A percentile compares a stretch with the other conserved stretches of the same genome.
phyloP scores from a whole-genome alignment of 306 rosid species.

The Begonia fuchsioides region DNA sequence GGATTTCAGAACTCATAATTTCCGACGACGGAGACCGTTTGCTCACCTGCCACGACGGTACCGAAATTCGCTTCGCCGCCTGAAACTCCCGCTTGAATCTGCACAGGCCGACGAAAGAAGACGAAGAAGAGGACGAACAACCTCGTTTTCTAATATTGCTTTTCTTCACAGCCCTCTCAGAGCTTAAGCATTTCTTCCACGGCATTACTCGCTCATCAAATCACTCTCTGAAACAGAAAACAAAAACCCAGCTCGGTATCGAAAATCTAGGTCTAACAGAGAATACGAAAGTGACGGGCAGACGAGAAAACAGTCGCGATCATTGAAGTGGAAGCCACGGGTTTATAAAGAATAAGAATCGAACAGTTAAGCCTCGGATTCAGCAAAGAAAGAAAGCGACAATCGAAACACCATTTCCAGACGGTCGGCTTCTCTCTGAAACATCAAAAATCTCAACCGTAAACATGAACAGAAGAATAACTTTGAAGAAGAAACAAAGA shows the following conservation, averaged over 20 bases:
- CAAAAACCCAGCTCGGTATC: too few species aligned
- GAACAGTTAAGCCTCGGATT: conserved; percentile 39
- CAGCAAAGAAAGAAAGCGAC: conserved; percentile 32
- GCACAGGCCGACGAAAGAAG: conserved; percentile 32
- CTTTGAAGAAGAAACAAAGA: conserved; percentile 4
- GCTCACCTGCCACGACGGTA: conserved; percentile 56
- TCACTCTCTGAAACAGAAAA: too few species aligned
- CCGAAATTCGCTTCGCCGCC: conserved; percentile 41
- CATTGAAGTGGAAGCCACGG: not conserved
- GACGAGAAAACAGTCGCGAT: too few species aligned
- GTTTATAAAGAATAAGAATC: conserved; percentile 16
- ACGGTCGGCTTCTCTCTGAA: conserved; percentile 18
- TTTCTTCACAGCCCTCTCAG: conserved; percentile 8
- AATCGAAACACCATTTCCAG: conserved; percentile 26
- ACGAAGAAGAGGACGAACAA: conserved; percentile 22
- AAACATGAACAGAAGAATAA: not conserved
- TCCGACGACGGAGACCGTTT: conserved; percentile 3
- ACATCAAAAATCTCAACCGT: conserved; percentile 16
- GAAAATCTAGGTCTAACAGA: too few species aligned
- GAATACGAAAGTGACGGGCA: too few species aligned
- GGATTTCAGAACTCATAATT: not conserved
- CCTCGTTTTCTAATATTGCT: conserved; percentile 55
- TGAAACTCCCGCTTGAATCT: conserved; percentile 41
- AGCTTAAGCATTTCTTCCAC: conserved; percentile 8
- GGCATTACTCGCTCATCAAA: conserved; percentile 27